phyloP scores from a whole-genome alignment of 805 yeast species.

The Blastobotrys terrestris region DNA sequence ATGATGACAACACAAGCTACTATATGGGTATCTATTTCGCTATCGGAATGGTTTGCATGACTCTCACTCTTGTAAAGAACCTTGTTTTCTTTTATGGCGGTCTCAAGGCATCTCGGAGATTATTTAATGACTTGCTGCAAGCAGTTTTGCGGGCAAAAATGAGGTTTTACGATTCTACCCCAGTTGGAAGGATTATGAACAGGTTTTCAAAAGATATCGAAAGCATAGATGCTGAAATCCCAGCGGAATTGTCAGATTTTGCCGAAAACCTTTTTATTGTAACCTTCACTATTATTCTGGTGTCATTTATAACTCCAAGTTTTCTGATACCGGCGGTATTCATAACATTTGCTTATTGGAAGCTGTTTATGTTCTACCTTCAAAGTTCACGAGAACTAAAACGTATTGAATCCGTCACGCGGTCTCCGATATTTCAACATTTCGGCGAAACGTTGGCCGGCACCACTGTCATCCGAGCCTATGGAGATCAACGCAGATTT shows the following conservation, averaged over 20 bases:
- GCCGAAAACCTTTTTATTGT: constrained; percentile 62
- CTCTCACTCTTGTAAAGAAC: constrained; percentile 54
- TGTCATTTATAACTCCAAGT: constrained; percentile 76
- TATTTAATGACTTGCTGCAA: constrained; percentile 60
- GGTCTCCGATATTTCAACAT: constrained; percentile 93
- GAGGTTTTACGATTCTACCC: constrained; percentile 92
- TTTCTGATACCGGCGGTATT: constrained; percentile 71
- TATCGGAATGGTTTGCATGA: constrained; percentile 59
- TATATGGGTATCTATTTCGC: constrained; percentile 62
- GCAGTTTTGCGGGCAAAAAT: constrained; percentile 69
- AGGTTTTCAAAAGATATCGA: constrained; percentile 94
- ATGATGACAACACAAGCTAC: constrained; percentile 29
- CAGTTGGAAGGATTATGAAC: constrained; percentile 93
- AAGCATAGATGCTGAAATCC: constrained; percentile 83
- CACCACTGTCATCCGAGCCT: constrained; percentile 89
- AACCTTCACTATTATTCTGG: constrained; percentile 61
- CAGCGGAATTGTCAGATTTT: constrained; percentile 70
- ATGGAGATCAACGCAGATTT: constrained; percentile 83
- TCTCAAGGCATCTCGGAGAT: constrained; percentile 66
- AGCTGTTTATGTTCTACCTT: constrained; percentile 53
- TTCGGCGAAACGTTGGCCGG: constrained; percentile 90
- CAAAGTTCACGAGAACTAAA: constrained; percentile 83
- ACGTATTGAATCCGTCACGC: constrained; percentile 77
- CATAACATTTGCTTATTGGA: constrained; percentile 51
- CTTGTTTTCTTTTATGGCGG: constrained; percentile 60